Percentiles rank a stretch among this genome's conserved stretches.
These are phyloP conservation scores for Macrolepiota dolichaula DNA, from an alignment of 768 basidiomycete genomes.

Conservation along the genomic window DNA sequence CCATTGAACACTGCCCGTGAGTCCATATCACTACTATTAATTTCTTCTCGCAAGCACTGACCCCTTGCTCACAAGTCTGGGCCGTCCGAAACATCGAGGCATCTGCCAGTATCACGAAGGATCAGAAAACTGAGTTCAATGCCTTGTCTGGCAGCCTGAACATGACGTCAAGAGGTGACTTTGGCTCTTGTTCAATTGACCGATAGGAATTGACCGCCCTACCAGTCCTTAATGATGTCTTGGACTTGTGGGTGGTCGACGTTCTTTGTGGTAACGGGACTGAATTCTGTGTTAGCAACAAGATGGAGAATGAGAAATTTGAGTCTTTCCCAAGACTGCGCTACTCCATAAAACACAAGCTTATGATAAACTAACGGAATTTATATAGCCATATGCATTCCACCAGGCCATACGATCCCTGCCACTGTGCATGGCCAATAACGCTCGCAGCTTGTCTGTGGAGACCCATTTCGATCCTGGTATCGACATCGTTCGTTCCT, in stretches of 20 bases:
- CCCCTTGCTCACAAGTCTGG: conserved; percentile 42
- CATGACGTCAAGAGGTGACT: conserved; percentile 83
- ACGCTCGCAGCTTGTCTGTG: conserved; percentile 65
- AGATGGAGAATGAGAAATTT: conserved; percentile 85
- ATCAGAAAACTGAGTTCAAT: conserved; percentile 85
- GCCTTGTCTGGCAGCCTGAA: conserved; percentile 80
- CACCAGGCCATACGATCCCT: conserved; percentile 76
- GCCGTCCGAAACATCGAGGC: conserved; percentile 94
- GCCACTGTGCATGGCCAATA: conserved; percentile 62
- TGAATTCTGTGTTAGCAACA: conserved; percentile 45
- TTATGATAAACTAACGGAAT: conserved; percentile 1
- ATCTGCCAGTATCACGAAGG: conserved; percentile 63
- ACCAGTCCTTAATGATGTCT: conserved; percentile 73
- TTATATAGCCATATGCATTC: conserved; percentile 61
- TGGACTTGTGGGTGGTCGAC: conserved; percentile 61
- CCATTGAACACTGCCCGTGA: conserved; percentile 73
- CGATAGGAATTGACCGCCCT: conserved; percentile 2
- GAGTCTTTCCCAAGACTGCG: conserved; percentile 57
- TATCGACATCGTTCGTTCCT: conserved; percentile 55
- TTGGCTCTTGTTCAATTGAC: not conserved
- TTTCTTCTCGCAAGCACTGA: not conserved
- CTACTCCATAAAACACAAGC: not conserved
- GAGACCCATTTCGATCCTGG: conserved; percentile 63
- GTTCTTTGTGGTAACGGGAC: not conserved
- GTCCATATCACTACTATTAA: conserved; percentile 16